Evolutionary conservation across 768 basidiomycete genomes (phyloP), one percentile per base, ranked within the genome.

Genomic region (Tylopilus balloui): DNA sequence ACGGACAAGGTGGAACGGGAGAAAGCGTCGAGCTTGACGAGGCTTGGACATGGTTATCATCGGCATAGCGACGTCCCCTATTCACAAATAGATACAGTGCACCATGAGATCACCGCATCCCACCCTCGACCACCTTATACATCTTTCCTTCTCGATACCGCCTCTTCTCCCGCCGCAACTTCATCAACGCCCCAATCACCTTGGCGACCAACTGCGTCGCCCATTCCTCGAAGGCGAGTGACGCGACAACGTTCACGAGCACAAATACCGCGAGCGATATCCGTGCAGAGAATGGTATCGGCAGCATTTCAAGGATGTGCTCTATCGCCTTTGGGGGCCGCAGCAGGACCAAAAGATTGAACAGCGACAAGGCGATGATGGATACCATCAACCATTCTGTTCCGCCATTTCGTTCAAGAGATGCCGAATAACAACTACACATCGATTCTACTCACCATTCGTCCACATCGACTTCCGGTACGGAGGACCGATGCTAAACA

Each of bases 401-500:
- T 34, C 35, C 27, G 41, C 41, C 29, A 20, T 20, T 23, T 40
- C 34, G 20, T 31, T 42, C 40, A 2, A 39, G 41, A 47, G 31
- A 45, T 13, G 20, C 20, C 7, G 10, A 7, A 32, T 34, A 45
- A 48, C 31, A 42, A 32, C 29, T 1, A 47, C n/a, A n/a, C n/a
- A 32, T 32, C 29, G 13, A 20, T 6, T 17, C 45, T 37, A 63
- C 82, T 48, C 63, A 94, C 94, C 81, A 62, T 99, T 99, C 14
- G 93, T 90, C 81, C 88, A 92, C 78, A 98, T 89, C 21, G 92
- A 79, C 68, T 90, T 88, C 42, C 96, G 81, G 68, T 95, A 99
- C 4, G 96, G 96, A 3, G 94, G 94, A 0, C 96, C 96, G 56
- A 98, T 96, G 65, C 91, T 95, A 72, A 98, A 99, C 1, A 98